Evolutionary conservation across 108 stramenopile genomes (phyloP).

Genomic region (Nitzschia sp.): DNA sequence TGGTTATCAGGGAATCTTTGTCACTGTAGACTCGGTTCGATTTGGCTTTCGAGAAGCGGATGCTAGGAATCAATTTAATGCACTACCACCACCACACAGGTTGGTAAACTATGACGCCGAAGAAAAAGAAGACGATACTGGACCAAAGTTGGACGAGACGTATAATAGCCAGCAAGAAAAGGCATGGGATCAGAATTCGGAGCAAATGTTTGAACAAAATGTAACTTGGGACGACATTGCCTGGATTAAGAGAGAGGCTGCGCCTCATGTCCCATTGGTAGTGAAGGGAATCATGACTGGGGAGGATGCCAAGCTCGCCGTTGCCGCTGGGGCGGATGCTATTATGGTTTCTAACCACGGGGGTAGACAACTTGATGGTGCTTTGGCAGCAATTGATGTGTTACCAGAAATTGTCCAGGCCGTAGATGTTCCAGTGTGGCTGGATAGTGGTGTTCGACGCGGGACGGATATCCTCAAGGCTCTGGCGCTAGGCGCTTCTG

Average conservation of each 20-base stretch:
- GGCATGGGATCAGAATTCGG: slow-evolving; percentile 89
- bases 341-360: slow-evolving; percentile 96
- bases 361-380: slow-evolving; percentile 90
- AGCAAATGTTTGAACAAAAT: slow-evolving; percentile 76
- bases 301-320: slow-evolving; percentile 88
- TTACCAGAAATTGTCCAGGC: slow-evolving; percentile 85
- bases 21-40: slow-evolving; percentile 83
- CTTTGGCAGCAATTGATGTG: slow-evolving; percentile 80
- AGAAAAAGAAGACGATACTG: slow-evolving; percentile 4
- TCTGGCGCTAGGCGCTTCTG: slow-evolving; percentile 87
- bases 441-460: slow-evolving; percentile 90
- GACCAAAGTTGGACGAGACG: slow-evolving; percentile 36
- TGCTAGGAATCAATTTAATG: slow-evolving; percentile 75
- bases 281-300: slow-evolving; percentile 94
- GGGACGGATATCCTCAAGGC: slow-evolving; percentile 91
- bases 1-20: slow-evolving; percentile 74
- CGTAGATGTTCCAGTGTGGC: slow-evolving; percentile 76
- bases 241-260: slow-evolving; percentile 61
- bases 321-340: slow-evolving; percentile 81
- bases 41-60: slow-evolving; percentile 88
- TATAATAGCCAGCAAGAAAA: slow-evolving; percentile 62
- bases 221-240: slow-evolving; percentile 85
- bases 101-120: slow-evolving; percentile 75
- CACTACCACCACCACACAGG: slow-evolving; percentile 73
- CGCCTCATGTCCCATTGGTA: slow-evolving; percentile 63